These are phyloP conservation scores for Fusarium papillatum DNA, from an alignment of 2,329 filamentous ascomycete species.

Conservation along the genomic window DNA sequence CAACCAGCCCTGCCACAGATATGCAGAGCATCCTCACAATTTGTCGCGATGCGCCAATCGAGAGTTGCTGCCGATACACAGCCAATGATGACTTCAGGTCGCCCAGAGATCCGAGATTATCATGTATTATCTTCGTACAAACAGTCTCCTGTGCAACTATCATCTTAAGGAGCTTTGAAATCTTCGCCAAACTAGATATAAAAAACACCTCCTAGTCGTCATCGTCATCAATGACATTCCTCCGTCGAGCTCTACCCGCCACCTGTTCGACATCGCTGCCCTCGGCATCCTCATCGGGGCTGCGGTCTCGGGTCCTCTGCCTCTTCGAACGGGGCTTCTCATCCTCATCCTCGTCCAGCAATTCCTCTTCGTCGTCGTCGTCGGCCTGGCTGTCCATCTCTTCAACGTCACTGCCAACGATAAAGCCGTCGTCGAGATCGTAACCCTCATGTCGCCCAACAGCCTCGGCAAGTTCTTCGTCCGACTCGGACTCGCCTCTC, in stretches of 20 bases:
- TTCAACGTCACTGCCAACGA: conserved; percentile 82
- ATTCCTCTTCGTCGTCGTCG: conserved; percentile 72
- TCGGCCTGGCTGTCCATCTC: conserved; percentile 73
- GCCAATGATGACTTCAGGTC: not conserved
- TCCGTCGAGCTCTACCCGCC: conserved; percentile 63
- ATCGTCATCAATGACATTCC: conserved; percentile 71
- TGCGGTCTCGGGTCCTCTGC: conserved; percentile 62
- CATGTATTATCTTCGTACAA: conserved; percentile 24
- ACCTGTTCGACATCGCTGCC: conserved; percentile 66
- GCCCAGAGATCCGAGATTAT: conserved; percentile 11
- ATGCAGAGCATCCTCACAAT: not conserved
- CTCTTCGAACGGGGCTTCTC: conserved; percentile 62
- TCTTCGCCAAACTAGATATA: not conserved
- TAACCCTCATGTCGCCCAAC: conserved; percentile 79
- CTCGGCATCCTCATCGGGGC: conserved; percentile 64
- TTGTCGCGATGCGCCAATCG: not conserved
- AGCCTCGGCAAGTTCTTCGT: conserved; percentile 77
- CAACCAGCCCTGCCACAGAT: not conserved
- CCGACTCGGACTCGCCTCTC: conserved; percentile 79
- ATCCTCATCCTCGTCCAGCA: conserved; percentile 64
- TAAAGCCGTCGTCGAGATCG: conserved; percentile 84
- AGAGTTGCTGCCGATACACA: not conserved
- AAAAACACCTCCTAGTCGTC: conserved; percentile 59
- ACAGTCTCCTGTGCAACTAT: conserved; percentile 14
- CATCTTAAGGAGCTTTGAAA: conserved; percentile 5